A percentile compares a stretch with the other conserved stretches of the same genome.
phyloP scores from a whole-genome alignment of 2,329 filamentous ascomycete genomes.

The Rasamsonia emersonii region DNA sequence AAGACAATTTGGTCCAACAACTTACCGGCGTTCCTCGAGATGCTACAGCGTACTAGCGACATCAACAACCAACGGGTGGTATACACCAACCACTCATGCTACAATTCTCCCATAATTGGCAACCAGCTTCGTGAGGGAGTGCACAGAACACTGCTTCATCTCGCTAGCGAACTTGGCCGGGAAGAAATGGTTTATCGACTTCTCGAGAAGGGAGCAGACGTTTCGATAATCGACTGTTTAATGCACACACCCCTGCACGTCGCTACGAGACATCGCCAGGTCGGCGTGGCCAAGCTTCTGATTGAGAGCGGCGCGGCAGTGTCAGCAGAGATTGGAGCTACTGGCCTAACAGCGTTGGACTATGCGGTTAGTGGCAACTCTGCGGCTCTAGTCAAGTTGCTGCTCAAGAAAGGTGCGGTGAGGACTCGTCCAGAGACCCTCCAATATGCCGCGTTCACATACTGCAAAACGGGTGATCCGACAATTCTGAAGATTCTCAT shows the following conservation, averaged over 20 bases:
- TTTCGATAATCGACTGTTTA: background rate
- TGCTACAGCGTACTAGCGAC: background rate
- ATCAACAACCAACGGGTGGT: background rate
- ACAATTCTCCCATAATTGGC: background rate
- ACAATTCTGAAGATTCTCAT: background rate
- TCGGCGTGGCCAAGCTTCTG: background rate
- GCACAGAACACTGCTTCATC: background rate
- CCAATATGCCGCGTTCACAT: background rate
- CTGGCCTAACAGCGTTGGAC: background rate
- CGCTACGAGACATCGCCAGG: background rate
- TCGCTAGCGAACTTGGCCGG: background rate
- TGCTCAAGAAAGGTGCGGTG: background rate
- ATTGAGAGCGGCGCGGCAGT: background rate
- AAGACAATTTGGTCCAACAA: slow-evolving; percentile 1
- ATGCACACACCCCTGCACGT: slow-evolving; percentile 1
- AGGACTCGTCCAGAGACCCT: background rate
- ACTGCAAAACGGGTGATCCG: slow-evolving; percentile 2
- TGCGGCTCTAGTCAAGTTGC: background rate
- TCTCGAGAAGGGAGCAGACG: slow-evolving; percentile 1
- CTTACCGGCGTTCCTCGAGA: background rate
- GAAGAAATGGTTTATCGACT: background rate
- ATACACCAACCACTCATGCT: background rate
- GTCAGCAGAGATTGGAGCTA: background rate
- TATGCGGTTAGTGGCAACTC: slow-evolving; percentile 1
- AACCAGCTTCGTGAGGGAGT: too few relatives aligned